These are phyloP conservation scores for Coemansia sp. DNA, from an alignment of 192 early-diverging fungal species.

Conservation along the genomic window DNA sequence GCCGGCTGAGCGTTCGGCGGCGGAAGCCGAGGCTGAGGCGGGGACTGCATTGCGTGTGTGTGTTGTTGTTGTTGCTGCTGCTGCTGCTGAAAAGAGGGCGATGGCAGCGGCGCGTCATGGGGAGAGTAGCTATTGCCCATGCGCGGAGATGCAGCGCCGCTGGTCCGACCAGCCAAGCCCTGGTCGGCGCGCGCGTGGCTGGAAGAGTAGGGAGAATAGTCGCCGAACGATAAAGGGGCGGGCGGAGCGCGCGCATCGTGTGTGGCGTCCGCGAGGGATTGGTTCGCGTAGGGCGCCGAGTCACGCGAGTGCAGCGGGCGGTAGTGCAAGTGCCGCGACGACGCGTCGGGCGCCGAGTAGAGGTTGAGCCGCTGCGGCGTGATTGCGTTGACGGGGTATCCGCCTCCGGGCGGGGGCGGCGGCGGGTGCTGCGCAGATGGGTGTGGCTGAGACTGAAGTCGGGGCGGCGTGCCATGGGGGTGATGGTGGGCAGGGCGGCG, in stretches of 20 bases:
- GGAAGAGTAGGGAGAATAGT: background rate
- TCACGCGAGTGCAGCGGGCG: constrained; percentile 10
- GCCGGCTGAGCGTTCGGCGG: background rate
- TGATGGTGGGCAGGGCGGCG: constrained; percentile 8
- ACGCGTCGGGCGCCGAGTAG: constrained; percentile 24
- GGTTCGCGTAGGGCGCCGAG: background rate
- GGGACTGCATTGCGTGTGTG: background rate
- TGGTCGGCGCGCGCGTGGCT: background rate
- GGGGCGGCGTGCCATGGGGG: constrained; percentile 6
- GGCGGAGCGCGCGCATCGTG: constrained; percentile 20
- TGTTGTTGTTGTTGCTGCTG: background rate
- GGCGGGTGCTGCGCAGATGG: constrained; percentile 1
- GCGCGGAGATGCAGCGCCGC: background rate
- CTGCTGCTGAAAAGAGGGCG: background rate
- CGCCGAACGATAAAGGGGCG: constrained; percentile 39
- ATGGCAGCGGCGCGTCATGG: background rate
- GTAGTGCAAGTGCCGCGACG: constrained; percentile 9
- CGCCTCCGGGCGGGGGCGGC: constrained; percentile 6
- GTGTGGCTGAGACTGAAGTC: background rate
- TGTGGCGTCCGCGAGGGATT: background rate
- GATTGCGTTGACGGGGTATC: constrained; percentile 47
- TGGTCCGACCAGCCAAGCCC: background rate
- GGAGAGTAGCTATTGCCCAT: constrained; percentile 6
- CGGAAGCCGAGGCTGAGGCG: background rate
- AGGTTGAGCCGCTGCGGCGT: constrained; percentile 55